Conservation (phyloP, 1,139 yeast genomes). For the Saccharomyces hybrid region DNA sequence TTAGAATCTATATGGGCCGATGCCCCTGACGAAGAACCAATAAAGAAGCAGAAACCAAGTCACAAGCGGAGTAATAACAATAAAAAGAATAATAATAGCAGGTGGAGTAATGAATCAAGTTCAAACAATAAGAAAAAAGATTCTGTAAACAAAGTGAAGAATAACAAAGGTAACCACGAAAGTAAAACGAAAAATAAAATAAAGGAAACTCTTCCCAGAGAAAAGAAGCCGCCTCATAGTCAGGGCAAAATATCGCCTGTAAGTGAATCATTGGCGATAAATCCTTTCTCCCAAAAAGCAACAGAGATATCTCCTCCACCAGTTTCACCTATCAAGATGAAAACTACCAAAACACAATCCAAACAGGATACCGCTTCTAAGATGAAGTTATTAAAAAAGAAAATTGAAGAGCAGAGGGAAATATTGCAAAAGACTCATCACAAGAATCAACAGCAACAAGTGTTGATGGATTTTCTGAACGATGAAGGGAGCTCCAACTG, state of each 20-base stretch:
- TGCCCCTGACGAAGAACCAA: conserved; percentile 8
- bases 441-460: conserved; percentile 23
- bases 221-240: not conserved
- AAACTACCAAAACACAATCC: conserved; percentile 1
- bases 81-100: not conserved
- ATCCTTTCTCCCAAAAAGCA: not conserved
- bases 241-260: not conserved
- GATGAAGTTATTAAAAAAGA: conserved; percentile 20
- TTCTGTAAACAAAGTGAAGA: not conserved
- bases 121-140: not conserved
- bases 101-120: not conserved
- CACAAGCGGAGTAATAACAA: not conserved
- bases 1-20: conserved; percentile 24
- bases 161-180: conserved; percentile 2
- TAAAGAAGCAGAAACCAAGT: not conserved
- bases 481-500: conserved; percentile 23
- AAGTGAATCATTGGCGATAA: not conserved
- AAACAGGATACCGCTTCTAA: conserved; percentile 5
- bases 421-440: conserved; percentile 20
- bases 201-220: conserved; percentile 1
- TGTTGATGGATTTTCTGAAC: conserved; percentile 25
- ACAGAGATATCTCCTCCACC: not conserved
- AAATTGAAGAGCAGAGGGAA: conserved; percentile 27
- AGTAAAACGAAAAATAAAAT: conserved; percentile 2
- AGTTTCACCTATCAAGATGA: not conserved